Percentiles rank a stretch among this genome's conserved stretches.
Conservation (phyloP, 2,329 filamentous ascomycete species). For the Cladophialophora immunda region DNA sequence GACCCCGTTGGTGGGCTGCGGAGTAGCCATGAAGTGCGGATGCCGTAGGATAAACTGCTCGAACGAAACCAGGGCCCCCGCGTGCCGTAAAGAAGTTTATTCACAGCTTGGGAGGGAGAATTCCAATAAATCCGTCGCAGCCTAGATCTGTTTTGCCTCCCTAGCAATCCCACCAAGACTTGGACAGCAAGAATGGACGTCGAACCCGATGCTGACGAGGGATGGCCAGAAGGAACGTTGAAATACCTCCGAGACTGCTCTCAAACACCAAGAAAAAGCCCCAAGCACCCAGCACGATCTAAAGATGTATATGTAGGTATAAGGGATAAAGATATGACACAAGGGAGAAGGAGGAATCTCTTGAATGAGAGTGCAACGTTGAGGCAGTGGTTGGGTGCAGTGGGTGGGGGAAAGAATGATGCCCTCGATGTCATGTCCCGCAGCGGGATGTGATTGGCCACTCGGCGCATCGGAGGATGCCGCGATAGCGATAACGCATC, state of each 20-base stretch:
- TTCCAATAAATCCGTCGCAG: too few relatives aligned
- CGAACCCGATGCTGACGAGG: not conserved
- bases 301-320: not conserved
- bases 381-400: conserved; percentile 1
- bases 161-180: not conserved
- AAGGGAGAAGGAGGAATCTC: not conserved
- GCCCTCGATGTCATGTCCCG: not conserved
- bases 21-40: conserved; percentile 24
- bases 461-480: not conserved
- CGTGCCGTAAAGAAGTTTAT: too few relatives aligned
- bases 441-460: conserved; percentile 5
- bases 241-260: not conserved
- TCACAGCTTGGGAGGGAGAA: too few relatives aligned
- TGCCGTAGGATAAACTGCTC: not conserved
- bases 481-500: conserved; percentile 11
- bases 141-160: not conserved
- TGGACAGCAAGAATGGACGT: not conserved
- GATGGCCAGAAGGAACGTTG: not conserved
- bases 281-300: not conserved
- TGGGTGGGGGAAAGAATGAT: not conserved
- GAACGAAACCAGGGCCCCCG: not conserved
- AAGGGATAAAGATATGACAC: not conserved
- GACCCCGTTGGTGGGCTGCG: conserved; percentile 26
- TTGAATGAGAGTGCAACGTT: not conserved
- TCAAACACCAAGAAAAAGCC: not conserved